Evolutionary conservation across 164 flowering plant species (phyloP).

Genomic region (Paratinospora sagittata): DNA sequence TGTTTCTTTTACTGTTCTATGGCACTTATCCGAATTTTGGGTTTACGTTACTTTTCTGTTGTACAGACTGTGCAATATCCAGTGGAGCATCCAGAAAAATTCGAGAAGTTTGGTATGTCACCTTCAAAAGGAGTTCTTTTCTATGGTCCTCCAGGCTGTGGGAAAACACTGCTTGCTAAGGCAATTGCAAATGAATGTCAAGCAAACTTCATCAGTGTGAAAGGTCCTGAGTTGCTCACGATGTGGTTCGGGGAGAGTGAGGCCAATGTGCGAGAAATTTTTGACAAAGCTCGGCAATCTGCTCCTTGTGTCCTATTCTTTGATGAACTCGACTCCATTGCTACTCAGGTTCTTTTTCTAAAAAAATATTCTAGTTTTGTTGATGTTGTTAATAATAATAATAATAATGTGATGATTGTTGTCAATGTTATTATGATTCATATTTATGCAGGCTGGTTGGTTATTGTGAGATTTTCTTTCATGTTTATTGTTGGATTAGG

Average conservation of each 20-base stretch:
- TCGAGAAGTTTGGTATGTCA: constrained; percentile 80
- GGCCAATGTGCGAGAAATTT: constrained; percentile 73
- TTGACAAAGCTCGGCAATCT: constrained; percentile 73
- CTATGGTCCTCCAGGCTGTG: constrained; percentile 82
- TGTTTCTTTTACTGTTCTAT: background rate
- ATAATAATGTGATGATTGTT: background rate
- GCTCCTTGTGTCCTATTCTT: constrained; percentile 77
- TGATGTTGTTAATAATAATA: too few relatives aligned
- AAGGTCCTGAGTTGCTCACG: constrained; percentile 77
- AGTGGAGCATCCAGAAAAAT: constrained; percentile 81
- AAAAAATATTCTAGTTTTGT: background rate
- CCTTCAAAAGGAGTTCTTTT: constrained; percentile 80
- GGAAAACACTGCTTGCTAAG: constrained; percentile 68
- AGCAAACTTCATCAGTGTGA: constrained; percentile 71
- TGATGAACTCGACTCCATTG: constrained; percentile 82
- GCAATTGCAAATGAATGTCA: constrained; percentile 86
- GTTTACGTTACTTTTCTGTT: background rate
- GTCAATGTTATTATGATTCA: background rate
- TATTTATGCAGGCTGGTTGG: background rate
- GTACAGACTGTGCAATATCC: constrained; percentile 75
- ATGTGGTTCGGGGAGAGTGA: constrained; percentile 94
- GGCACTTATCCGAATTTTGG: background rate
- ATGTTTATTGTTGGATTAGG: background rate
- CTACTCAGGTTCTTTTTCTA: constrained; percentile 51
- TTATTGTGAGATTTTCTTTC: background rate